Base-by-base conservation (phyloP, 169 alveolate genomes). In the Cryptosporidium parvum region DNA sequence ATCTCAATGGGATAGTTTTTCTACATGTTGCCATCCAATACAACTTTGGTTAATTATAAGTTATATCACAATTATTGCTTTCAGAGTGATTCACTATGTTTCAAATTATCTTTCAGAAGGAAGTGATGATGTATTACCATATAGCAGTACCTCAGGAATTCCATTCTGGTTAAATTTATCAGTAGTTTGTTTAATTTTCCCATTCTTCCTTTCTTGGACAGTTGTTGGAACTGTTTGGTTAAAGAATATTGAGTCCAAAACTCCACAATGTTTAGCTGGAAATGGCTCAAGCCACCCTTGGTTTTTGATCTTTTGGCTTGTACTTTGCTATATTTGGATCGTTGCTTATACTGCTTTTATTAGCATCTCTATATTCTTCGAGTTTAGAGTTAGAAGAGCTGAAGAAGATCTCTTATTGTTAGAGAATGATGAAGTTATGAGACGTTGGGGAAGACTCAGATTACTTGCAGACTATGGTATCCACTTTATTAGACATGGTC, bases 261-360 rank as follows among this genome's bases (percentile, higher is more conserved):
- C 96, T 67, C 95, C 96, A 6, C 84, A 85, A n/a, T 93, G 94
- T 31, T 45, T 71, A 21, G 75, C 92, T 59, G 37, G 92, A 37
- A 52, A 29, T 84, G 93, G 91, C 93, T 91, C 92, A 29, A 93
- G 93, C 75, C 95, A 93, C 67, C 95, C 96, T 8, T 93, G 96
- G 96, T 93, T 93, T 53, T 84, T 93, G 62, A 84, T 93, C 18
- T 89, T 92, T 21, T 93, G 96, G 96, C 86, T 93, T 35, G 91
- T 68, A 29, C 92, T 93, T 65, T 93, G 96, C 65, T 93, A 93
- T 89, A 52, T 92, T 0, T 93, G 95, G 95, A 93, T 93, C 44
- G 85, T 85, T 26, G 86, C 93, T 12, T 93, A 93, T 84, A 45
- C 93, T 42, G 86, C 93, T 70, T 93, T 93, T 89, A 93, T 93